Percentiles rank a stretch among this genome's conserved stretches.
These are phyloP conservation scores for Tulasnella sp. DNA, from an alignment of 768 basidiomycete genomes.

Conservation along the genomic window DNA sequence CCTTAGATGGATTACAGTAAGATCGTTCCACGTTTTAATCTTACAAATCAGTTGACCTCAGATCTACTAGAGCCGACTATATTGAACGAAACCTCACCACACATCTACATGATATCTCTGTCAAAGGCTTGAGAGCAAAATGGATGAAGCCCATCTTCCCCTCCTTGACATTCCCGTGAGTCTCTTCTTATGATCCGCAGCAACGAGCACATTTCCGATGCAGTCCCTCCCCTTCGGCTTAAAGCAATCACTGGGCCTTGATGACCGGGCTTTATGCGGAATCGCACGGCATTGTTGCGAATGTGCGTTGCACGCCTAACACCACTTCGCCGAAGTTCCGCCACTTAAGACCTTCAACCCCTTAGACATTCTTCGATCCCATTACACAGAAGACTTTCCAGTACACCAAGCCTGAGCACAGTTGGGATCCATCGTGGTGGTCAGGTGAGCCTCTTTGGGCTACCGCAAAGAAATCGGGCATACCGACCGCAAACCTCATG, in stretches of 20 bases:
- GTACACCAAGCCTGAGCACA: conserved; percentile 51
- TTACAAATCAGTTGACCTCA: not conserved
- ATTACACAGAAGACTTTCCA: conserved; percentile 48
- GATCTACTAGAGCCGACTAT: conserved; percentile 57
- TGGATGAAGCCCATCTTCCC: conserved; percentile 83
- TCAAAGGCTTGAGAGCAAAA: conserved; percentile 77
- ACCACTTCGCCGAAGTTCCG: not conserved
- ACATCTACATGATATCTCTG: conserved; percentile 66
- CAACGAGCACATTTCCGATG: not conserved
- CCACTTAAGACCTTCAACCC: not conserved
- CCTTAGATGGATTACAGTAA: conserved; percentile 75
- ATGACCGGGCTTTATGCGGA: conserved; percentile 87
- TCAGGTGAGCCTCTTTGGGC: conserved; percentile 91
- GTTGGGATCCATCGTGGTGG: conserved; percentile 73
- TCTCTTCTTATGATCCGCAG: conserved; percentile 15
- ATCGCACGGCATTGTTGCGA: conserved; percentile 84
- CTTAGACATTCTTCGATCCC: conserved; percentile 83
- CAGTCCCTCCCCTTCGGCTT: not conserved
- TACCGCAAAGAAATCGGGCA: conserved; percentile 60
- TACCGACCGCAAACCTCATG: conserved; percentile 81
- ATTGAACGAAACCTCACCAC: conserved; percentile 78
- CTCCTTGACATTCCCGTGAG: conserved; percentile 83
- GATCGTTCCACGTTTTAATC: conserved; percentile 20
- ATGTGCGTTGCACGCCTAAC: conserved; percentile 37
- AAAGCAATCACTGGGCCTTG: conserved; percentile 80